Percentiles rank a stretch among this genome's conserved stretches.
These are phyloP conservation scores for Camellia japonica DNA, from an alignment of 148 eudicot species.

Conservation along the genomic window DNA sequence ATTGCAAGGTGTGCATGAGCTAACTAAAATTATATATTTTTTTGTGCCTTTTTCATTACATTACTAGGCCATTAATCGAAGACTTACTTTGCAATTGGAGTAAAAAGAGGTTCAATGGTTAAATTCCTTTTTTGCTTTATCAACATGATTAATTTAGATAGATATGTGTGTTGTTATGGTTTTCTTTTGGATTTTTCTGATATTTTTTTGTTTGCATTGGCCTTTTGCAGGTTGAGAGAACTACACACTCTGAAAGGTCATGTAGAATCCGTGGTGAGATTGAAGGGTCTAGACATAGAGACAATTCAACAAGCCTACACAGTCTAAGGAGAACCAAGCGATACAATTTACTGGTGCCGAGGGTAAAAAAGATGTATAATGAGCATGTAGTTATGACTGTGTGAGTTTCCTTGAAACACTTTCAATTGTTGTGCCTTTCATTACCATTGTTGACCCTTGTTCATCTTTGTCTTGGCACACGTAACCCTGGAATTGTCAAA, in stretches of 20 bases:
- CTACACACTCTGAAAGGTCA: slow-evolving; percentile 57
- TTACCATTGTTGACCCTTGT: neutral
- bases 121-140: neutral
- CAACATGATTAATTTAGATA: neutral
- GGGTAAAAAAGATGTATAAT: neutral
- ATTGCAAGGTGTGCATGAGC: slow-evolving; percentile 64
- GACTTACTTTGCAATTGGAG: neutral
- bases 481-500: neutral
- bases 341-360: neutral
- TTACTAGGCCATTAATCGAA: neutral
- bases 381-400: neutral
- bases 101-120: neutral
- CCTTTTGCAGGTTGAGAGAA: slow-evolving; percentile 48
- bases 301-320: slow-evolving; percentile 60
- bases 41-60: neutral
- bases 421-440: neutral
- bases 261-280: slow-evolving; percentile 60
- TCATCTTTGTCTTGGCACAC: neutral
- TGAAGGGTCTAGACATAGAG: slow-evolving; percentile 57
- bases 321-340: slow-evolving; percentile 31
- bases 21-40: neutral
- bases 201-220: too few relatives aligned
- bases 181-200: too few relatives aligned
- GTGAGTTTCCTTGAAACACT: neutral
- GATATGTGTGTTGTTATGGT: neutral